Base-by-base conservation (phyloP, 805 yeast genomes). In the Yamadazyma olivae region DNA sequence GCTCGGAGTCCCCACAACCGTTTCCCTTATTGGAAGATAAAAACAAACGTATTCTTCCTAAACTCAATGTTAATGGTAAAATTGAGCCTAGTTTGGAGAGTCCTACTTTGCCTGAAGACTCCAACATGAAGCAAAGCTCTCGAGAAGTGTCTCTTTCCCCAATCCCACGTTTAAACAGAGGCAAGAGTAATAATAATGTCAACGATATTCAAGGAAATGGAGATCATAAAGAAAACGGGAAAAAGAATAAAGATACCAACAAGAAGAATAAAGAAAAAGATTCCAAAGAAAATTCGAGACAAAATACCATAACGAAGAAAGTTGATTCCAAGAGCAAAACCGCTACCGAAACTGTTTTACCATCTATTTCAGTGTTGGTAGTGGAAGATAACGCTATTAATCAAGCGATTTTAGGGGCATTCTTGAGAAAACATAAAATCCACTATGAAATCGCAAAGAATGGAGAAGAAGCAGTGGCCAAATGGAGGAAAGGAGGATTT, bases 361-460 rank as follows among this genome's bases (percentile, higher is more conserved):
- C 97, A 0, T 85, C 88, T 43, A 82, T 93, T 27, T 87, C 88
- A 27, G 96, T 93, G 1, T 64, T 93, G 35, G 90, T 93, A 27
- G 99, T 93, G 7, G 99, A 93, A 59, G 99, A 93, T 68, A 93
- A 93, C 59, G 82, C 89, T 24, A 90, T 93, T 52, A 93, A 93
- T 61, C 95, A 87, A 62, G 84, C 86, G 32, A 90, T 93, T 70
- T 70, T 93, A 56, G 93, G 90, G 13, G 85, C 95, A 12, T 91
- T 89, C 51, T 68, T 93, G 57, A 75, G 88, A 46, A 83, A 87
- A 45, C 91, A 91, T 51, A 77, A 85, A 39, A 90, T 93, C 20
- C 83, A 82, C 28, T 88, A 81, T 46, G 82, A 81, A 42, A 81
- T 89, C 30, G 98, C 98, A 4, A 83, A 85, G 40, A 91, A 89